A percentile compares a stretch with the other conserved stretches of the same genome.
These are phyloP conservation scores for Bombardia bombarda DNA, from an alignment of 495 filamentous ascomycete species.

Conservation along the genomic window DNA sequence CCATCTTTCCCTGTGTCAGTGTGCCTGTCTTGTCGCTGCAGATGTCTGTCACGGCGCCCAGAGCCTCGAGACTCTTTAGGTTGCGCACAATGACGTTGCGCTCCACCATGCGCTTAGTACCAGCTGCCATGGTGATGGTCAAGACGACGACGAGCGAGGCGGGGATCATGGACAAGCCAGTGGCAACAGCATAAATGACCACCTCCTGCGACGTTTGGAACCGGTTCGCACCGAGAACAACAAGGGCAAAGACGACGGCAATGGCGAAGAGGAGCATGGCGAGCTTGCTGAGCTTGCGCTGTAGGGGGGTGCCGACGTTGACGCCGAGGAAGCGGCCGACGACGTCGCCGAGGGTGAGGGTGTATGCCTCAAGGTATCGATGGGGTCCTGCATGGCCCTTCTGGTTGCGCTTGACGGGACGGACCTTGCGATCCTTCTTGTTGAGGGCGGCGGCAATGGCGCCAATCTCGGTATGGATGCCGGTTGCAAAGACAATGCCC, in stretches of 20 bases:
- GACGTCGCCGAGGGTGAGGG: conserved; percentile 55
- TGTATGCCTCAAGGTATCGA: conserved; percentile 62
- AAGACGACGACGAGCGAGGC: conserved; percentile 62
- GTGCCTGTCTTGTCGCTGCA: conserved; percentile 86
- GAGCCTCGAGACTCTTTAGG: conserved; percentile 67
- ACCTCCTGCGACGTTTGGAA: conserved; percentile 69
- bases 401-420: conserved; percentile 49
- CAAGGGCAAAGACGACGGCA: conserved; percentile 66
- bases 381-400: conserved; percentile 51
- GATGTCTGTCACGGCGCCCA: conserved; percentile 79
- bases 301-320: conserved; percentile 68
- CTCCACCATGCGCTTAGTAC: conserved; percentile 68
- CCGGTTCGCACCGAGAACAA: conserved; percentile 70
- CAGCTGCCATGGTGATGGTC: conserved; percentile 71
- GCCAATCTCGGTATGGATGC: conserved; percentile 73
- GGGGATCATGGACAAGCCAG: conserved; percentile 62
- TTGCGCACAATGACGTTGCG: conserved; percentile 70
- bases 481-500: conserved; percentile 61
- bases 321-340: conserved; percentile 66
- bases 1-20: conserved; percentile 66
- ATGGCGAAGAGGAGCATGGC: conserved; percentile 68
- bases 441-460: conserved; percentile 62
- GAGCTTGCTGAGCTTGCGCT: conserved; percentile 68
- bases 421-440: conserved; percentile 51
- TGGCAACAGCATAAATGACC: conserved; percentile 73